phyloP scores from a whole-genome alignment of 345 rosid species.

The Sonneratia caseolaris region DNA sequence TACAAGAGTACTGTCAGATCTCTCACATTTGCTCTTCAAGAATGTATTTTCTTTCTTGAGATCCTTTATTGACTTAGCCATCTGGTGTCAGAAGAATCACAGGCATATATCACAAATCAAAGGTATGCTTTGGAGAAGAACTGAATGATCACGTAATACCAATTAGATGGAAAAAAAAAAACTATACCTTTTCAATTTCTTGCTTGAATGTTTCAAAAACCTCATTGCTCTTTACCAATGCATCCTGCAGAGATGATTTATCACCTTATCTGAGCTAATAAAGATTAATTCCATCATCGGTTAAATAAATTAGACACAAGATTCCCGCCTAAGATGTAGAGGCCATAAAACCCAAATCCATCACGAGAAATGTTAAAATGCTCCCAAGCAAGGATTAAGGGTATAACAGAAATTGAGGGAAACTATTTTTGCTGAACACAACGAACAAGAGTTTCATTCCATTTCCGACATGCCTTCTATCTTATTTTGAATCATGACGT shows the following conservation, averaged over 20 bases:
- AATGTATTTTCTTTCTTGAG: conserved; percentile 76
- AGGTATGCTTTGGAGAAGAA: neutral
- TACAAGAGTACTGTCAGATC: conserved; percentile 59
- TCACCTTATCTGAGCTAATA: neutral
- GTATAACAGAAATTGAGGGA: neutral
- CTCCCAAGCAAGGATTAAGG: neutral
- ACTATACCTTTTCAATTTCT: conserved; percentile 78
- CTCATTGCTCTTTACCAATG: conserved; percentile 81
- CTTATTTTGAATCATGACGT: neutral
- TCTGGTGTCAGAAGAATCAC: conserved; percentile 25
- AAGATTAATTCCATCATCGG: neutral
- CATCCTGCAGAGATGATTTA: conserved; percentile 52
- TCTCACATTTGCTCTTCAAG: conserved; percentile 84
- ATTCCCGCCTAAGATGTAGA: neutral
- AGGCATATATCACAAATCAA: neutral
- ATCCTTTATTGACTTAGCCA: conserved; percentile 83
- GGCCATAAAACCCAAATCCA: neutral
- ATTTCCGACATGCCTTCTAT: neutral
- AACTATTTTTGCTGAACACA: neutral
- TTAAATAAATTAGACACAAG: neutral
- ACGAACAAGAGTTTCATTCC: neutral
- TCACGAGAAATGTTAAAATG: neutral
- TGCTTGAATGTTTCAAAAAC: conserved; percentile 90
- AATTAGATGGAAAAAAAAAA: neutral
- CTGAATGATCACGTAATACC: neutral